These are phyloP conservation scores for Pochonia chlamydosporia DNA, from an alignment of 2,329 filamentous ascomycete species.

Conservation along the genomic window DNA sequence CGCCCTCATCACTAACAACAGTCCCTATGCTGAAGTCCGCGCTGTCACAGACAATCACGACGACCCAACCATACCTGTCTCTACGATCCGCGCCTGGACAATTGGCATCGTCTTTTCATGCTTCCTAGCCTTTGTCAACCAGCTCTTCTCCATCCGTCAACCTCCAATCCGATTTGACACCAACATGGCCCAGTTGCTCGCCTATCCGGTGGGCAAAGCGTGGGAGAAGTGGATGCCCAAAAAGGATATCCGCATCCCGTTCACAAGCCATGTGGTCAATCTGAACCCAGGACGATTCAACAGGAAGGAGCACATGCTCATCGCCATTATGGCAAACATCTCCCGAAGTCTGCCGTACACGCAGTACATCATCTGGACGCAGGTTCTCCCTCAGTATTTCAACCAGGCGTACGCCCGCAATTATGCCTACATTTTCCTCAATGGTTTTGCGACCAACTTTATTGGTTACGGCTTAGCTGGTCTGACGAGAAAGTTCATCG, in stretches of 20 bases:
- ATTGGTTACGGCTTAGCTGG: constrained; percentile 52
- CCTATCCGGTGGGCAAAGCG: constrained; percentile 42
- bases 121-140: constrained; percentile 42
- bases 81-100: constrained; percentile 46
- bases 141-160: constrained; percentile 49
- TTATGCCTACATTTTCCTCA: constrained; percentile 44
- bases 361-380: constrained; percentile 43
- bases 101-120: constrained; percentile 43
- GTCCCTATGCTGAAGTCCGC: constrained; percentile 50
- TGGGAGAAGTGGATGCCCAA: constrained; percentile 38
- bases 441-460: constrained; percentile 46
- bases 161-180: constrained; percentile 43
- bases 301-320: constrained; percentile 51
- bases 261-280: constrained; percentile 22
- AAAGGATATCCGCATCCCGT: constrained; percentile 34
- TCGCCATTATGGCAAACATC: constrained; percentile 51
- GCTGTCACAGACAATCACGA: constrained; percentile 50
- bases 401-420: constrained; percentile 42
- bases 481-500: constrained; percentile 41
- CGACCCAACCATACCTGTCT: constrained; percentile 39
- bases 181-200: constrained; percentile 49
- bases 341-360: constrained; percentile 41
- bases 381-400: constrained; percentile 42
- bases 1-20: constrained; percentile 46
- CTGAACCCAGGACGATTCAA: constrained; percentile 48